Percentiles rank a stretch among this genome's conserved stretches.
These are phyloP conservation scores for Microsporum canis DNA, from an alignment of 2,329 filamentous ascomycete genomes.

Conservation along the genomic window DNA sequence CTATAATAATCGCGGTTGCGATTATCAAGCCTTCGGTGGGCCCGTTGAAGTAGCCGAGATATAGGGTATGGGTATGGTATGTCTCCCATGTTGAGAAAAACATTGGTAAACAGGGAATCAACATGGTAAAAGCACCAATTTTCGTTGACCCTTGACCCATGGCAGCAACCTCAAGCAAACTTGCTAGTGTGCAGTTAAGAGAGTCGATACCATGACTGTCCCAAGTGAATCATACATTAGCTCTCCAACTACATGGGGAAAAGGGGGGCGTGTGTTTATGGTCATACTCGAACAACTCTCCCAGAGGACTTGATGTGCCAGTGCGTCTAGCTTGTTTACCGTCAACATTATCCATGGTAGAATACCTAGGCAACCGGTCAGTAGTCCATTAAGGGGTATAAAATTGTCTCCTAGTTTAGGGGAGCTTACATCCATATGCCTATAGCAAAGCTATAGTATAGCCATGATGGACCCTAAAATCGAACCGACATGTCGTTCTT, in stretches of 20 bases:
- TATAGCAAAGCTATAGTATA: constrained; percentile 91
- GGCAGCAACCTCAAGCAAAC: constrained; percentile 78
- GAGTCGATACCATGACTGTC: constrained; percentile 85
- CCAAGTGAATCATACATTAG: constrained; percentile 1
- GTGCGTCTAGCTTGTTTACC: constrained; percentile 94
- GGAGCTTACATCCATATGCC: constrained; percentile 78
- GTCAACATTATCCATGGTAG: constrained; percentile 97
- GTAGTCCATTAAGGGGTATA: not conserved
- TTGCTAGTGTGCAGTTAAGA: constrained; percentile 89
- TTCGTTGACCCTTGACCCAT: constrained; percentile 81
- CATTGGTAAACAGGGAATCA: constrained; percentile 90
- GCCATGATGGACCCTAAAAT: constrained; percentile 66
- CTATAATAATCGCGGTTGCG: constrained; percentile 72
- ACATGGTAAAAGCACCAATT: constrained; percentile 78
- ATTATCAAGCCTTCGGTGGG: constrained; percentile 92
- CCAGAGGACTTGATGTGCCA: constrained; percentile 84
- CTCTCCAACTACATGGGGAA: not conserved
- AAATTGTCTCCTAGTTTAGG: not conserved
- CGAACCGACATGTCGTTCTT: constrained; percentile 10
- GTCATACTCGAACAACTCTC: constrained; percentile 79
- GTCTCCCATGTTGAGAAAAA: constrained; percentile 99
- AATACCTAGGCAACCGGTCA: constrained; percentile 45
- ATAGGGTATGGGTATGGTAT: constrained; percentile 94
- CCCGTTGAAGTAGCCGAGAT: constrained; percentile 92
- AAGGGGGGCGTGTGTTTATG: constrained; percentile 10